Conservation (phyloP, 1,284 basidiomycete species). For the Puccinia hordei region DNA sequence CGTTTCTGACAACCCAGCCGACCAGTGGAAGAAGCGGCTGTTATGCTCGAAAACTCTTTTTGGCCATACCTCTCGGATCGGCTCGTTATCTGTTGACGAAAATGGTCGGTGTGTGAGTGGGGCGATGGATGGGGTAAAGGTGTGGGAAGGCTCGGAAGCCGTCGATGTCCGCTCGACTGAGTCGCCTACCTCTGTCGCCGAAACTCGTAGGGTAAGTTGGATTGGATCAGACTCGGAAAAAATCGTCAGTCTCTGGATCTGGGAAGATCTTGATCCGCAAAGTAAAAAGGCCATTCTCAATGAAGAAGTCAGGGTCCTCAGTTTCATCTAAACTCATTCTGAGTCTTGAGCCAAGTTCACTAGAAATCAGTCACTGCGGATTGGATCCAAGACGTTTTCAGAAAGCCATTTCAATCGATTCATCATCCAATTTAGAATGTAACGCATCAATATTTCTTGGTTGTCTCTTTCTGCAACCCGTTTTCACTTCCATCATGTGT, state of each 20-base stretch:
- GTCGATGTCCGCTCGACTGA: conserved; percentile 5
- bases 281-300: background rate
- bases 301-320: conserved; percentile 36
- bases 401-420: too few species aligned
- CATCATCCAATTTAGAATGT: too few species aligned
- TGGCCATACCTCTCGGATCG: conserved; percentile 32
- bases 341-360: background rate
- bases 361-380: too few species aligned
- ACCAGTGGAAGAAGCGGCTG: background rate
- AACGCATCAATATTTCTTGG: too few species aligned
- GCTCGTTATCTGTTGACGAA: conserved; percentile 12
- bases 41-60: conserved; percentile 24
- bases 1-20: background rate
- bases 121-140: conserved; percentile 34
- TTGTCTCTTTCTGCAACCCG: too few species aligned
- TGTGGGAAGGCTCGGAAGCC: conserved; percentile 29
- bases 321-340: conserved; percentile 30
- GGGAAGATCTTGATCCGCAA: background rate
- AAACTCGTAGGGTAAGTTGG: conserved; percentile 11
- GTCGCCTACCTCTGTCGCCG: background rate
- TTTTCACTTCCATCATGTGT: too few species aligned
- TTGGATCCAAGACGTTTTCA: too few species aligned
- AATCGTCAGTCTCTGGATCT: conserved; percentile 41
- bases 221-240: conserved; percentile 45
- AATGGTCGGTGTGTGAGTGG: conserved; percentile 40